Percentiles rank a stretch among this genome's conserved stretches.
These are phyloP conservation scores for Chlorella sp. DNA, from an alignment of 139 green algal genomes.

Conservation along the genomic window DNA sequence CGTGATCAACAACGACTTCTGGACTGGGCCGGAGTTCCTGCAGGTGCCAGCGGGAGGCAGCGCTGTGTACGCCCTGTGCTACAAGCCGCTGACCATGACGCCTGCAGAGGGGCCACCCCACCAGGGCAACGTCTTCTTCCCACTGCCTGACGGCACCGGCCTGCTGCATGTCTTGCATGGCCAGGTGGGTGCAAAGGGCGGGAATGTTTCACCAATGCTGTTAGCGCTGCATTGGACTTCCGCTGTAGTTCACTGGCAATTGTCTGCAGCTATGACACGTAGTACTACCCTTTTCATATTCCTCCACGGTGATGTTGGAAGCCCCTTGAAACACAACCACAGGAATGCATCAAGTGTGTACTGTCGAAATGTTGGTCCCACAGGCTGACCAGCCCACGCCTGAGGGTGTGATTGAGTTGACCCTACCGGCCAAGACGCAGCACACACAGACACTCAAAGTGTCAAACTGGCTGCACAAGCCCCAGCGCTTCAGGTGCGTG, in stretches of 20 bases:
- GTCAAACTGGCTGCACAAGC: slow-evolving; percentile 68
- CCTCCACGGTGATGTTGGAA: too few species aligned
- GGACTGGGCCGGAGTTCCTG: slow-evolving; percentile 52
- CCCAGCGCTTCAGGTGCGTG: slow-evolving; percentile 78
- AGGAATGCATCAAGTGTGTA: too few species aligned
- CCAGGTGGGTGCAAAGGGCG: slow-evolving; percentile 20
- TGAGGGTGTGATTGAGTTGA: slow-evolving; percentile 32
- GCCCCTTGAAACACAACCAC: too few species aligned
- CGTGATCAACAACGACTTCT: slow-evolving; percentile 55
- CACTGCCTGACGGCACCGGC: slow-evolving; percentile 68
- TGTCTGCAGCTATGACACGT: too few species aligned
- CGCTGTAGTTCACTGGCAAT: too few species aligned
- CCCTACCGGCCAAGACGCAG: slow-evolving; percentile 45
- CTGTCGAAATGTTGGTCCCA: too few species aligned
- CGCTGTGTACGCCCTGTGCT: slow-evolving; percentile 58
- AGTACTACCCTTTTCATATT: too few species aligned
- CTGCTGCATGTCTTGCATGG: slow-evolving; percentile 53
- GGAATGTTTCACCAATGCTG: too few species aligned
- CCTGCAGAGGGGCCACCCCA: slow-evolving; percentile 33
- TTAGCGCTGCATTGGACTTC: too few species aligned
- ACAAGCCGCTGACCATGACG: slow-evolving; percentile 59
- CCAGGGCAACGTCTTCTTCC: slow-evolving; percentile 72
- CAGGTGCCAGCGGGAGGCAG: slow-evolving; percentile 35
- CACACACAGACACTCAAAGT: slow-evolving; percentile 54
- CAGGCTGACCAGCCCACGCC: too few species aligned